Evolutionary conservation across 2,329 filamentous ascomycete species (phyloP), one percentile per base, ranked within the genome.

Genomic region (Penicillium digitatum): DNA sequence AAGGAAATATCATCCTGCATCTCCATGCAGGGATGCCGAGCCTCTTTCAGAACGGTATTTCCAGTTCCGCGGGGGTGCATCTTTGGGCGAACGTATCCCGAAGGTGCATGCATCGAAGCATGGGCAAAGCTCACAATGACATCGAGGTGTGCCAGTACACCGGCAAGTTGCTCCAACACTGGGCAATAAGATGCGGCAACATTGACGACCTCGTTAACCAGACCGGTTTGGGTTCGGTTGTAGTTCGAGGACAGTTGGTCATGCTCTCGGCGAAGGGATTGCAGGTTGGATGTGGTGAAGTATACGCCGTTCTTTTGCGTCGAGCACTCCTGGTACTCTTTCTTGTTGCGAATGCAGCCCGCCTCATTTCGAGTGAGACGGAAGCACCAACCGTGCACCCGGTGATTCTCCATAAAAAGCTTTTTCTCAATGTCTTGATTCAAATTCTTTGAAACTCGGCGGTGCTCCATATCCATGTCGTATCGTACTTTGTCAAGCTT

Each of bases 301-400:
- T 94, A 99, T 52, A 97, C 94, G 40, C 94, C 94, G 71, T 96
- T 99, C 81, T 99, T 99, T 75, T 97, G 94, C 0, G 95, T 99
- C 0, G 92, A 95, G 72, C 91, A 95, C 73, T 99, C 94, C 66
- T 93, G 88, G 66, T 97, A 99, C 47, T 86, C 81, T 56, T 85
- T 86, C 69, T 94, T 95, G 74, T 95, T 95, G 58, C 94, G 87
- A 65, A 99, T 99, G 66, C 90, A 95, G 16, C 88, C 87, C 1
- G 94, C 90, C 76, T 99, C 94, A 55, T 79, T 93, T 55, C 94
- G 83, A 3, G 94, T 99, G 20, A 99, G 79, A 52, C 94, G 85
- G 82, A 99, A 92, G 73, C 94, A 97, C 85, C 93, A 96, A 18
- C 95, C 94, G 66, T 99, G 92, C 0, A 95, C 89, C 69, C 88